These are phyloP conservation scores for Phyllosticta ampelicida DNA, from an alignment of 2,329 filamentous ascomycete species.

Conservation along the genomic window DNA sequence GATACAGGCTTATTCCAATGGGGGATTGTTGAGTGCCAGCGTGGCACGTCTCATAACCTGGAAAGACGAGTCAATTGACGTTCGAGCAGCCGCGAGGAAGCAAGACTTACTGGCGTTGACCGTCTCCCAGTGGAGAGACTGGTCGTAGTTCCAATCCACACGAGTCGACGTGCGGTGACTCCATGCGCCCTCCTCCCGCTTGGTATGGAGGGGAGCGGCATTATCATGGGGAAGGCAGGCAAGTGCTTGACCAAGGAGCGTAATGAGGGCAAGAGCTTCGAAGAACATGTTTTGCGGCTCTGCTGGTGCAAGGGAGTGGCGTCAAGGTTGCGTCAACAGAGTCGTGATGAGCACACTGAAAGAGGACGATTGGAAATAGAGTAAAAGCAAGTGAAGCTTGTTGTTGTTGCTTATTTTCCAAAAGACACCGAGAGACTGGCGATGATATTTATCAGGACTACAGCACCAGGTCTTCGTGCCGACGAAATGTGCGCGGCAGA, in stretches of 20 bases:
- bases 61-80: background rate
- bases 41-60: conserved; percentile 37
- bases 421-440: background rate
- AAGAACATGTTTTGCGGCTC: background rate
- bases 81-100: background rate
- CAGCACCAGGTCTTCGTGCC: background rate
- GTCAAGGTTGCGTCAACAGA: background rate
- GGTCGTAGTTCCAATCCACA: conserved; percentile 24
- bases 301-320: background rate
- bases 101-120: conserved; percentile 19
- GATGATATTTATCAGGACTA: background rate
- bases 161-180: background rate
- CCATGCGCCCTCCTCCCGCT: background rate
- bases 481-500: background rate
- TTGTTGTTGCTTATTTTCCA: background rate
- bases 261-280: background rate
- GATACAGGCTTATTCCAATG: conserved; percentile 32
- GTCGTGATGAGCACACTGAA: background rate
- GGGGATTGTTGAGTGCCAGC: conserved; percentile 42
- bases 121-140: conserved; percentile 32
- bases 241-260: background rate
- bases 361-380: background rate
- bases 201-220: background rate
- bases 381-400: background rate
- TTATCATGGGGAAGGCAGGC: background rate